A percentile compares a stretch with the other conserved stretches of the same genome.
These are phyloP conservation scores for Globisporangium middletonii DNA, from an alignment of 352 stramenopile species.

Conservation along the genomic window DNA sequence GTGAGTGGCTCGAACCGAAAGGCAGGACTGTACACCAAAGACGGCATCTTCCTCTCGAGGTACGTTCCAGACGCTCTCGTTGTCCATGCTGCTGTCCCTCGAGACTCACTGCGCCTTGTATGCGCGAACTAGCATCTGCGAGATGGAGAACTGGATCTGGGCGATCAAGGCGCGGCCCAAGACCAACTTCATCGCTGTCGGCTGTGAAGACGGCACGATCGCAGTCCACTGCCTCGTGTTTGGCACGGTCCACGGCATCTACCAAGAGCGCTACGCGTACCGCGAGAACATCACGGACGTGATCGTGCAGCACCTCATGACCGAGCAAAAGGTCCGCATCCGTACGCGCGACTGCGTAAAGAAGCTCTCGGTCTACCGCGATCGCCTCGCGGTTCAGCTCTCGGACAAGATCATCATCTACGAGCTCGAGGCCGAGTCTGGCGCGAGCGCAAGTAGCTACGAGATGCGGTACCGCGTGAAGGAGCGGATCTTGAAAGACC, in stretches of 20 bases:
- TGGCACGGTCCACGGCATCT: constrained; percentile 89
- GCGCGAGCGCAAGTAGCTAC: constrained; percentile 44
- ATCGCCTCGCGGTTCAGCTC: constrained; percentile 91
- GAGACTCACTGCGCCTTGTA: neutral
- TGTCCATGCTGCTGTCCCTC: neutral
- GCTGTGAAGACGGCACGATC: constrained; percentile 85
- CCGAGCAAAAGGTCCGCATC: constrained; percentile 93
- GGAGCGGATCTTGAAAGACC: constrained; percentile 80
- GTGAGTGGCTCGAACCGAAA: constrained; percentile 86
- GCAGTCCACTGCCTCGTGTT: constrained; percentile 87
- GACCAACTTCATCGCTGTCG: constrained; percentile 83
- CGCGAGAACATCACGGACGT: constrained; percentile 94
- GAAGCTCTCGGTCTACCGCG: constrained; percentile 91
- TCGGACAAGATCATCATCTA: constrained; percentile 94
- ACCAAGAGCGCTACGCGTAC: constrained; percentile 92
- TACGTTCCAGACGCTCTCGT: too few species aligned
- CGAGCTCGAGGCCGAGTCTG: constrained; percentile 75
- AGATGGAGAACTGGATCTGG: constrained; percentile 92
- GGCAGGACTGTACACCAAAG: constrained; percentile 86
- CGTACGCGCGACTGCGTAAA: constrained; percentile 94
- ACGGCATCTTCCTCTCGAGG: constrained; percentile 69
- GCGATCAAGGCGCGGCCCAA: constrained; percentile 70
- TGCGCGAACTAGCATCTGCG: constrained; percentile 58
- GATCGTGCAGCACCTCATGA: constrained; percentile 94
- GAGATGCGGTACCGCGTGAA: constrained; percentile 93